Evolutionary conservation across 495 filamentous ascomycete genomes (phyloP).

Genomic region (Chaetomium fimeti): DNA sequence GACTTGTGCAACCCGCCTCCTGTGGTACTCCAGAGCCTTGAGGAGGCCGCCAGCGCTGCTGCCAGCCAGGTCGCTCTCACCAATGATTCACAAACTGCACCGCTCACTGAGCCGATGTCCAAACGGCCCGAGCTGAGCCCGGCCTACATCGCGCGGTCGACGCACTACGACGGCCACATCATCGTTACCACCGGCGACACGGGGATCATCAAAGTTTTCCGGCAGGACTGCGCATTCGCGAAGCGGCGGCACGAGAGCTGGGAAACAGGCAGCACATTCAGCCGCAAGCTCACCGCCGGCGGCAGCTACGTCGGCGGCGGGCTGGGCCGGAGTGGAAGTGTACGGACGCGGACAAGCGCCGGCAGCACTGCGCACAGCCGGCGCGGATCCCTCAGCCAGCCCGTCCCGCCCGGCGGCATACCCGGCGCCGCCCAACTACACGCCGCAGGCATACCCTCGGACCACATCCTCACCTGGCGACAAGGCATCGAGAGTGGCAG

Average conservation of each 20-base stretch:
- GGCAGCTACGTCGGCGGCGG: conserved; percentile 42
- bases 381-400: conserved; percentile 49
- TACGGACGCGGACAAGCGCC: conserved; percentile 56
- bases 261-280: conserved; percentile 75
- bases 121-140: conserved; percentile 52
- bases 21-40: conserved; percentile 74
- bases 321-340: conserved; percentile 64
- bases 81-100: conserved; percentile 31
- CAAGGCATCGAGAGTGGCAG: conserved; percentile 61
- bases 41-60: conserved; percentile 52
- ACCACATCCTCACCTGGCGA: conserved; percentile 90
- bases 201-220: conserved; percentile 88
- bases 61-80: conserved; percentile 35
- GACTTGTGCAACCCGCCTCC: conserved; percentile 96
- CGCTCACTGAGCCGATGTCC: conserved; percentile 25
- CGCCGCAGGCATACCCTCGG: conserved; percentile 51
- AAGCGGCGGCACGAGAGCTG: conserved; percentile 61
- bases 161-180: conserved; percentile 83
- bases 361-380: conserved; percentile 54
- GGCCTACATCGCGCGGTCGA: conserved; percentile 68
- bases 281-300: conserved; percentile 59
- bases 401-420: conserved; percentile 18
- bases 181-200: conserved; percentile 87
- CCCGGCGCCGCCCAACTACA: conserved; percentile 46
- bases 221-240: conserved; percentile 79